These are phyloP conservation scores for Penicillium desertorum DNA, from an alignment of 495 filamentous ascomycete genomes.

Conservation along the genomic window DNA sequence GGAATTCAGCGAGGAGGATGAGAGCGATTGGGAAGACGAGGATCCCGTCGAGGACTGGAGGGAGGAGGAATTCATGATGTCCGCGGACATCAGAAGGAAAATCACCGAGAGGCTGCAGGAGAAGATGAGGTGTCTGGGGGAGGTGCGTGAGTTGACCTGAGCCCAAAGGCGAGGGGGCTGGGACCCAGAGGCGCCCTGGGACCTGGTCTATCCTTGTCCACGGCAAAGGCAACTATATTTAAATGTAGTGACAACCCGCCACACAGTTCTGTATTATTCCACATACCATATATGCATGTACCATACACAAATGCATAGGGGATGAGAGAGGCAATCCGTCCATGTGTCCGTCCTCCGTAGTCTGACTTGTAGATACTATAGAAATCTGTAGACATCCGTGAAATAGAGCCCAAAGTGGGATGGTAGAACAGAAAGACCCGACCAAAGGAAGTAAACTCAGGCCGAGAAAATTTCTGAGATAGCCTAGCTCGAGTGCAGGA, in stretches of 20 bases:
- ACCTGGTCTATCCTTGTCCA: not conserved
- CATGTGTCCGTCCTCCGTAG: not conserved
- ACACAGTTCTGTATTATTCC: not conserved
- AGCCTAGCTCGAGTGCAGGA: no score
- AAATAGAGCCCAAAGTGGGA: not conserved
- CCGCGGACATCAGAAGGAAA: not conserved
- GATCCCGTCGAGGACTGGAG: not conserved
- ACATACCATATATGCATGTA: not conserved
- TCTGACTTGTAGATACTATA: not conserved
- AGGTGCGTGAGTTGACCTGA: not conserved
- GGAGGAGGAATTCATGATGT: not conserved
- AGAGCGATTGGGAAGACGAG: not conserved
- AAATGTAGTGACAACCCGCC: constrained; percentile 5
- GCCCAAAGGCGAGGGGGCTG: constrained; percentile 3
- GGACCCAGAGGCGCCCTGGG: constrained; percentile 3
- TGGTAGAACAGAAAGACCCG: no score
- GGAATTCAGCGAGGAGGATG: not conserved
- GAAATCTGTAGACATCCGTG: not conserved
- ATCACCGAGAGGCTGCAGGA: not conserved
- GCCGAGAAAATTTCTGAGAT: no score
- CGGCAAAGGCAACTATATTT: not conserved
- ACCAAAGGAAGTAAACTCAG: no score
- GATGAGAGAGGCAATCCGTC: constrained; percentile 2
- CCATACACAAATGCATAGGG: not conserved
- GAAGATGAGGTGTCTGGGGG: not conserved